These are phyloP conservation scores for Fusarium fujikuroi DNA, from an alignment of 2,329 filamentous ascomycete species.

Conservation along the genomic window DNA sequence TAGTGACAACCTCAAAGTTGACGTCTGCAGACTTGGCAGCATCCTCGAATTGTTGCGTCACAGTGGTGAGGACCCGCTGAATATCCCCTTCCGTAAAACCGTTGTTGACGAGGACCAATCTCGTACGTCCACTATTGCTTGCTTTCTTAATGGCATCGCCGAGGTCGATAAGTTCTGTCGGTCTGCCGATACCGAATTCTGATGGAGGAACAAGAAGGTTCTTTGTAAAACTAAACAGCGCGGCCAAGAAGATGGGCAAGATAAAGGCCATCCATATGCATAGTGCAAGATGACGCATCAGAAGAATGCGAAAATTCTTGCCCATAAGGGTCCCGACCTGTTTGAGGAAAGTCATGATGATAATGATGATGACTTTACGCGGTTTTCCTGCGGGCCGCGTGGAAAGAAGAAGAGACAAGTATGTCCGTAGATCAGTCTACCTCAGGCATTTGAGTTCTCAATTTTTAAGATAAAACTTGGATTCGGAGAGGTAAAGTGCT, in stretches of 20 bases:
- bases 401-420: no score
- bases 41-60: constrained; percentile 67
- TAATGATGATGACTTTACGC: constrained; percentile 14
- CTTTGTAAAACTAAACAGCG: constrained; percentile 76
- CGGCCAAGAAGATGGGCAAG: constrained; percentile 67
- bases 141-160: constrained; percentile 69
- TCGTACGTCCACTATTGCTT: constrained; percentile 67
- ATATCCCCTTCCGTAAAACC: constrained; percentile 76
- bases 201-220: constrained; percentile 86
- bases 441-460: no score
- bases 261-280: constrained; percentile 68
- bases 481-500: no score
- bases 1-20: constrained; percentile 63
- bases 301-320: constrained; percentile 70
- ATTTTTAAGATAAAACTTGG: no score
- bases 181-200: constrained; percentile 75
- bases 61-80: constrained; percentile 71
- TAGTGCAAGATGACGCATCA: constrained; percentile 63
- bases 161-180: constrained; percentile 71
- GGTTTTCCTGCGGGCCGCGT: background rate
- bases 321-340: constrained; percentile 70
- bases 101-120: constrained; percentile 82
- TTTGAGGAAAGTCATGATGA: constrained; percentile 62
- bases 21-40: constrained; percentile 66
- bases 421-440: no score